These are phyloP conservation scores for Scleroderma citrinum DNA, from an alignment of 768 basidiomycete genomes.

Conservation along the genomic window DNA sequence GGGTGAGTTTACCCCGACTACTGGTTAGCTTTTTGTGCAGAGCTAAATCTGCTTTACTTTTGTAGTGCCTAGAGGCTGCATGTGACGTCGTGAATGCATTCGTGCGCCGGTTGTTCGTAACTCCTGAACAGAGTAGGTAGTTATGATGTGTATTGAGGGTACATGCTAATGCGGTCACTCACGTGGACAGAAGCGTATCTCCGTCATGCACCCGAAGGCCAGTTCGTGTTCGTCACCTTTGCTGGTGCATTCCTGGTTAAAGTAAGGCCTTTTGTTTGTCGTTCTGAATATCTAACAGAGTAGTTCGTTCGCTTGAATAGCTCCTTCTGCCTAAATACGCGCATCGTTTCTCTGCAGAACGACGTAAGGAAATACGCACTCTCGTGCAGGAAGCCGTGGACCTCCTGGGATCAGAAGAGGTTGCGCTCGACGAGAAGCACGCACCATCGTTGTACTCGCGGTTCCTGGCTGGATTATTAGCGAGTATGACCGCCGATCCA, in stretches of 20 bases:
- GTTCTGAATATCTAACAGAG: background rate
- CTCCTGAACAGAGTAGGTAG: constrained; percentile 46
- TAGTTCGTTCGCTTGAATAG: constrained; percentile 27
- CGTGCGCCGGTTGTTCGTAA: constrained; percentile 47
- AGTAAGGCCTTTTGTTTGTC: constrained; percentile 28
- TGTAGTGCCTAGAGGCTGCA: constrained; percentile 62
- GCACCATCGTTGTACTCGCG: constrained; percentile 76
- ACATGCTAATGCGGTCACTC: background rate
- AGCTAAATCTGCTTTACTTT: background rate
- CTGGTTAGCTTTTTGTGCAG: background rate
- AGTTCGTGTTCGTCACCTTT: constrained; percentile 75
- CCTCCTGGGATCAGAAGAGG: constrained; percentile 60
- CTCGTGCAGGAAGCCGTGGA: constrained; percentile 63
- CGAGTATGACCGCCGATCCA: constrained; percentile 41
- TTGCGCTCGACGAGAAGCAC: constrained; percentile 76
- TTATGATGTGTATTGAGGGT: background rate
- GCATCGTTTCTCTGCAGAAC: constrained; percentile 49
- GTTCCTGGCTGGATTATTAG: constrained; percentile 69
- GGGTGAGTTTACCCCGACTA: constrained; percentile 41
- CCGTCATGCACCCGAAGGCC: constrained; percentile 73
- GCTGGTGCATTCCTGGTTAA: constrained; percentile 82
- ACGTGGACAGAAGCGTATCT: constrained; percentile 43
- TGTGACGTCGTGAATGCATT: constrained; percentile 58
- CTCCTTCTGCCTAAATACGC: constrained; percentile 76
- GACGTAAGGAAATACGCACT: constrained; percentile 54